These are phyloP conservation scores for Pseudogymnoascus sp. DNA, from an alignment of 2,329 filamentous ascomycete genomes.

Conservation along the genomic window DNA sequence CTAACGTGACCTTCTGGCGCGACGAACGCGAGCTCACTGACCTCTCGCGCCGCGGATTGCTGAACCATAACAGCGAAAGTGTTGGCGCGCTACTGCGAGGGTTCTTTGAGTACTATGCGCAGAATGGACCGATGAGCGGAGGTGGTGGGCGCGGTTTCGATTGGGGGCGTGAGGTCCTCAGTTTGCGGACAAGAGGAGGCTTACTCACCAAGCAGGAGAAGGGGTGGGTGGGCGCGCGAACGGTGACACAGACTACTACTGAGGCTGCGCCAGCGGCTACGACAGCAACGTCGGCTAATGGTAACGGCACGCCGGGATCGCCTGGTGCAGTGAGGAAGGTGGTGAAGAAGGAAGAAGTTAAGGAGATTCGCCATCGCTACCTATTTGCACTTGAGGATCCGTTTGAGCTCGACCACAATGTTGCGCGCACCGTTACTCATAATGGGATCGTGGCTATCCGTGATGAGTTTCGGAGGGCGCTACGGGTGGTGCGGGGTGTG, in stretches of 20 bases:
- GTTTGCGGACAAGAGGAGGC: conserved; percentile 63
- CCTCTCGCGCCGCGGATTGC: conserved; percentile 47
- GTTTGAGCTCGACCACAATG: conserved; percentile 81
- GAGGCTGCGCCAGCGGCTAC: conserved; percentile 17
- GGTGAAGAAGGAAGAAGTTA: conserved; percentile 32
- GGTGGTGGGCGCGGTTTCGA: conserved; percentile 52
- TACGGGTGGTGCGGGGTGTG: conserved; percentile 56
- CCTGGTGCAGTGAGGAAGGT: conserved; percentile 12
- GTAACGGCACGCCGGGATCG: not conserved
- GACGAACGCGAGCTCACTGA: conserved; percentile 61
- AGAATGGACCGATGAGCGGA: conserved; percentile 45
- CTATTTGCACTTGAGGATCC: conserved; percentile 88
- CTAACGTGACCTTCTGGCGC: conserved; percentile 69
- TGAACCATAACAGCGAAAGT: conserved; percentile 62
- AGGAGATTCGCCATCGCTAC: conserved; percentile 70
- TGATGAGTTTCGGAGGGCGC: conserved; percentile 76
- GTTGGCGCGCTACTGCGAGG: conserved; percentile 66
- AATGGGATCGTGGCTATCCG: conserved; percentile 73
- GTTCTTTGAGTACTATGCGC: conserved; percentile 83
- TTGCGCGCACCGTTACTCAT: conserved; percentile 78
- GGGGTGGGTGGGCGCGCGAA: conserved; percentile 79
- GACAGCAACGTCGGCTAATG: not conserved
- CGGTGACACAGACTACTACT: conserved; percentile 47
- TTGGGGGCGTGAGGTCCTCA: conserved; percentile 74
- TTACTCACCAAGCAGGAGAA: conserved; percentile 67